Conservation (phyloP, 805 yeast genomes). For the Candida berthetii region DNA sequence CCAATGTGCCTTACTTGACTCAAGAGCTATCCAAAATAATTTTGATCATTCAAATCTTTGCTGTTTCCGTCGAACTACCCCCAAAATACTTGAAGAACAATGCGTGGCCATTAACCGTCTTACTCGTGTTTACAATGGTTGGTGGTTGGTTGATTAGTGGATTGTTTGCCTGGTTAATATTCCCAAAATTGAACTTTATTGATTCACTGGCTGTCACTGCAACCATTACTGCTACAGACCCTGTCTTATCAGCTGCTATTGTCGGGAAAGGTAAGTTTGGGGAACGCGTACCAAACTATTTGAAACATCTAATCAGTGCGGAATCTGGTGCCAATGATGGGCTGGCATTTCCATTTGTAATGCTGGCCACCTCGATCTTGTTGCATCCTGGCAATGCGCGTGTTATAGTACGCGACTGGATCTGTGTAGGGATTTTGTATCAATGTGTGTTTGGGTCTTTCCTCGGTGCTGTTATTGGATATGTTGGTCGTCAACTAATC, state of each 20-base stretch:
- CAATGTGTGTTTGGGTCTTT: slow-evolving; percentile 53
- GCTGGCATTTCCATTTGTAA: slow-evolving; percentile 64
- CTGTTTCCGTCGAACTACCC: slow-evolving; percentile 71
- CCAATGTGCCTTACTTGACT: slow-evolving; percentile 42
- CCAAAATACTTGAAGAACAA: slow-evolving; percentile 56
- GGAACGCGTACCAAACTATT: slow-evolving; percentile 54
- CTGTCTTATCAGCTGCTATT: slow-evolving; percentile 67
- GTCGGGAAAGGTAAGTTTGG: slow-evolving; percentile 73
- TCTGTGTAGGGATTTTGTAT: slow-evolving; percentile 52
- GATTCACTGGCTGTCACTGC: slow-evolving; percentile 58
- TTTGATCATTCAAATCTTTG: slow-evolving; percentile 63
- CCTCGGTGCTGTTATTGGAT: slow-evolving; percentile 51
- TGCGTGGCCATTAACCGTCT: slow-evolving; percentile 50
- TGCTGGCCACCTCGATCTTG: slow-evolving; percentile 48
- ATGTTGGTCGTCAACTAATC: slow-evolving; percentile 40
- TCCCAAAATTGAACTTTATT: slow-evolving; percentile 49
- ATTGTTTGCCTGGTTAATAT: slow-evolving; percentile 51
- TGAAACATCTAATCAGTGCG: slow-evolving; percentile 56
- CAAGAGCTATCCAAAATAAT: slow-evolving; percentile 57
- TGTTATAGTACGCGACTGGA: slow-evolving; percentile 54
- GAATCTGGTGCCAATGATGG: slow-evolving; percentile 79
- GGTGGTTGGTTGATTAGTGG: slow-evolving; percentile 65
- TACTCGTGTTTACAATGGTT: slow-evolving; percentile 66
- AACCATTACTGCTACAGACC: slow-evolving; percentile 75
- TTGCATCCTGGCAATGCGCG: slow-evolving; percentile 36